Evolutionary conservation across 805 yeast species (phyloP).

Genomic region (Komagataella pastoris): DNA sequence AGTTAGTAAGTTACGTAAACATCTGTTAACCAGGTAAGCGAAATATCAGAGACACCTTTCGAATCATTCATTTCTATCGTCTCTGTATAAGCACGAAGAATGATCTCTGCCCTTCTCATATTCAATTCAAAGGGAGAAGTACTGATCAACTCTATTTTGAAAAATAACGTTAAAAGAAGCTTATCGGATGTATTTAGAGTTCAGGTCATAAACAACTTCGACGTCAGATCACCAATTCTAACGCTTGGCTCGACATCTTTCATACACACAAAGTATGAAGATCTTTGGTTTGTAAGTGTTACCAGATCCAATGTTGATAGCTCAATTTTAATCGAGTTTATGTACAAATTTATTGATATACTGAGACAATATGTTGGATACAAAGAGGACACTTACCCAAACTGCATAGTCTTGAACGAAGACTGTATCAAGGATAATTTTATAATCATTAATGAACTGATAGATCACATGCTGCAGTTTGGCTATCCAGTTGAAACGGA

Average conservation of each 20-base stretch:
- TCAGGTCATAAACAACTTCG: conserved; percentile 67
- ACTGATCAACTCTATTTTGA: conserved; percentile 57
- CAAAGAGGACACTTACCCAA: neutral
- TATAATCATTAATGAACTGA: conserved; percentile 54
- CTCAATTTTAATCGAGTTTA: conserved; percentile 63
- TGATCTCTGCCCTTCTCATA: conserved; percentile 78
- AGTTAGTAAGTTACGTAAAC: neutral
- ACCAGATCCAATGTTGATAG: conserved; percentile 83
- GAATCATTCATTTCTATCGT: neutral
- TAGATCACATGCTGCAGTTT: conserved; percentile 66
- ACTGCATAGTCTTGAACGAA: conserved; percentile 25
- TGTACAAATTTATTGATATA: conserved; percentile 46
- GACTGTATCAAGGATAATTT: conserved; percentile 50
- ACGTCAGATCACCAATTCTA: conserved; percentile 53
- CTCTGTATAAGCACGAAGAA: conserved; percentile 12
- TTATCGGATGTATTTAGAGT: conserved; percentile 84
- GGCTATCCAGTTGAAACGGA: conserved; percentile 71
- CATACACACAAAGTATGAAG: conserved; percentile 50
- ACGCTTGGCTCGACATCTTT: conserved; percentile 92
- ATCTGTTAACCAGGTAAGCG: neutral
- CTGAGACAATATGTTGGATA: conserved; percentile 18
- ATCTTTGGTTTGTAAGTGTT: conserved; percentile 78
- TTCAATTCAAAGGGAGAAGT: conserved; percentile 77
- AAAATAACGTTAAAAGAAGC: conserved; percentile 65
- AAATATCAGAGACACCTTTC: neutral